Base-by-base conservation (phyloP, 139 green algal species). In the Axilococcus clingmanii region DNA sequence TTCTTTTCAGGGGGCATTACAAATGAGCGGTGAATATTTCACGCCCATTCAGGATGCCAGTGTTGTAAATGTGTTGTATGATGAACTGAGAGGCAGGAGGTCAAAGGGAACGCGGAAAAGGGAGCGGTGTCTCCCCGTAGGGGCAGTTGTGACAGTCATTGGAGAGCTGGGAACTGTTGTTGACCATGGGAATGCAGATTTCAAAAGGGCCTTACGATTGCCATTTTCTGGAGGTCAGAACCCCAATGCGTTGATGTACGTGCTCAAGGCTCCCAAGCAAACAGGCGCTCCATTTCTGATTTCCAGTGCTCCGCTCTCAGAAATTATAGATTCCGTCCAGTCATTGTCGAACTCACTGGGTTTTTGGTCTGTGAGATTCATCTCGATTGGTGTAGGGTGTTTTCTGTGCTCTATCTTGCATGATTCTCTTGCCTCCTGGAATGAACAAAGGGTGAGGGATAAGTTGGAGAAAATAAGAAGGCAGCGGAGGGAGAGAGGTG, bases 101-200 rank as follows among this genome's bases (percentile, higher is more conserved):
- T 9, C 12, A 2, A 5, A 66, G 12, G 63, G 63, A 2, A 37
- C 40, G 22, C 35, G 53, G 29, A 19, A 23, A 6, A 27, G 30
- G 11, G 63, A 71, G 31, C 48, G 38, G 16, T 22, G 23, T 19
- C 37, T 71, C 37, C 48, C 49, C 0, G 19, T 48, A 9, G 63
- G 63, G 7, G 43, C 45, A 16, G 8, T 28, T 24, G 25, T 71
- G 16, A 66, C 63, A 22, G 63, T 55, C 1, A 34, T 71, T 27
- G 63, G 63, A 3, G 63, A 71, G 55, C 38, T 71, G 40, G 9
- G 5, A 16, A 14, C 23, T 1, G 63, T 63, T 17, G 14, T 52
- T 24, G 63, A 70, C n/a, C 31, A 55, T 32, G 34, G 36, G 7
- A 32, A 24, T 28, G 44, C 11, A 1, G 24, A 20, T 19, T 69